Percentiles rank a stretch among this genome's conserved stretches.
These are phyloP conservation scores for Clitopilus hobsonii DNA, from an alignment of 768 basidiomycete species.

Conservation along the genomic window DNA sequence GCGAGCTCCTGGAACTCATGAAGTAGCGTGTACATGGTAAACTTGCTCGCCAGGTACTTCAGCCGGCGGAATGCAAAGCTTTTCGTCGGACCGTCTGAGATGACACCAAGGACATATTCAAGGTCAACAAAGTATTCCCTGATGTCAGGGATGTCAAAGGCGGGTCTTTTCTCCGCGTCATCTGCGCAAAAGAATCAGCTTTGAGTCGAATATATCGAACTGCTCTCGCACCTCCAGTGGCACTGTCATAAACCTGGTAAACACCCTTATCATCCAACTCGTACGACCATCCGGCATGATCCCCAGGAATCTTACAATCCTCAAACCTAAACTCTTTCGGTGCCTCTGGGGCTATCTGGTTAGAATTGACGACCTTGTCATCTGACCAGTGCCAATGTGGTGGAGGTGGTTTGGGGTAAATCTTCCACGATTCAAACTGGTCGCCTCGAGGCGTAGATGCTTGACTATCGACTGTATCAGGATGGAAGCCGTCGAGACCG, in stretches of 20 bases:
- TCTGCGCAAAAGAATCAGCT: conserved; percentile 10
- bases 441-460: conserved; percentile 1
- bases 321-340: conserved; percentile 62
- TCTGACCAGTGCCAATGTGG: conserved; percentile 93
- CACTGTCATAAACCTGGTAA: conserved; percentile 69
- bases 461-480: conserved; percentile 30
- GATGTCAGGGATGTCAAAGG: conserved; percentile 78
- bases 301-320: conserved; percentile 69
- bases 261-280: conserved; percentile 86
- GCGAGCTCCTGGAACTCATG: conserved; percentile 93
- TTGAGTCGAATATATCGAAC: neutral
- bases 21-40: conserved; percentile 86
- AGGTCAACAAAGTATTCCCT: conserved; percentile 96
- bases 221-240: conserved; percentile 25
- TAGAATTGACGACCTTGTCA: conserved; percentile 35
- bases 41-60: conserved; percentile 90
- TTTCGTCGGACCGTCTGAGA: conserved; percentile 94
- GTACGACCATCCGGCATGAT: conserved; percentile 54
- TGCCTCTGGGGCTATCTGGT: conserved; percentile 15
- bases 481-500: conserved; percentile 66
- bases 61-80: conserved; percentile 90
- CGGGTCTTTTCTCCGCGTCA: conserved; percentile 43
- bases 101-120: conserved; percentile 85
- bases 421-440: conserved; percentile 64
- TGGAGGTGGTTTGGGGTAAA: conserved; percentile 90